These are phyloP conservation scores for Carallia brachiata DNA, from an alignment of 345 rosid species.

Conservation along the genomic window DNA sequence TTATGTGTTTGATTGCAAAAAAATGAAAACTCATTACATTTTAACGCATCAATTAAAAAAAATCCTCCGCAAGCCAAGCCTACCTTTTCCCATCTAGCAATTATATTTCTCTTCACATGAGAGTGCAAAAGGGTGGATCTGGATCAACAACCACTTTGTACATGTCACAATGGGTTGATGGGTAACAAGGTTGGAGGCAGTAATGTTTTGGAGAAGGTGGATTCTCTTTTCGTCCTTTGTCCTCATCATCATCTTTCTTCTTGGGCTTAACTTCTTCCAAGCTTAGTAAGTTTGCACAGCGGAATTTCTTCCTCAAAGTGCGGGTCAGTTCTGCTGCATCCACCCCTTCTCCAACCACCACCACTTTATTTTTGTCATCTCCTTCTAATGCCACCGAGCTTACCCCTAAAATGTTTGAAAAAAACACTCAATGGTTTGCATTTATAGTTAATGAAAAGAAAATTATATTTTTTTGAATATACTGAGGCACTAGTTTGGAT, in stretches of 20 bases:
- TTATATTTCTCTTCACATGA: neutral
- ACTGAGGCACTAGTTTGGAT: no score
- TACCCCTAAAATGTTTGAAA: conserved; percentile 27
- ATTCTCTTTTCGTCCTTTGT: neutral
- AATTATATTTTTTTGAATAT: no score
- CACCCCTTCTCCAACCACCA: conserved; percentile 36
- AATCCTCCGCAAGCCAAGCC: no score
- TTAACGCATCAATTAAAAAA: no score
- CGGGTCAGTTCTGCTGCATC: conserved; percentile 28
- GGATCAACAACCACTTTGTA: neutral
- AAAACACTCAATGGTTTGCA: no score
- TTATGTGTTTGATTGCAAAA: no score
- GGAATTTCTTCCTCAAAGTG: neutral
- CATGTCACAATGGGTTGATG: neutral
- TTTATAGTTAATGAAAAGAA: no score
- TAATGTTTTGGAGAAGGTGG: no score
- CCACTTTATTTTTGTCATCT: conserved; percentile 14
- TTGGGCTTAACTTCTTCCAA: neutral
- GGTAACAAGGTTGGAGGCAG: neutral
- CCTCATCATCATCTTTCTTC: no score
- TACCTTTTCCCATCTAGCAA: no score
- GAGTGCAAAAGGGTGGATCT: neutral
- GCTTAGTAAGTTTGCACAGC: neutral
- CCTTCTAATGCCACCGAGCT: conserved; percentile 43
- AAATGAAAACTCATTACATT: no score